These are phyloP conservation scores for Trichosporon ovoides DNA, from an alignment of 1,284 basidiomycete genomes.

Conservation along the genomic window DNA sequence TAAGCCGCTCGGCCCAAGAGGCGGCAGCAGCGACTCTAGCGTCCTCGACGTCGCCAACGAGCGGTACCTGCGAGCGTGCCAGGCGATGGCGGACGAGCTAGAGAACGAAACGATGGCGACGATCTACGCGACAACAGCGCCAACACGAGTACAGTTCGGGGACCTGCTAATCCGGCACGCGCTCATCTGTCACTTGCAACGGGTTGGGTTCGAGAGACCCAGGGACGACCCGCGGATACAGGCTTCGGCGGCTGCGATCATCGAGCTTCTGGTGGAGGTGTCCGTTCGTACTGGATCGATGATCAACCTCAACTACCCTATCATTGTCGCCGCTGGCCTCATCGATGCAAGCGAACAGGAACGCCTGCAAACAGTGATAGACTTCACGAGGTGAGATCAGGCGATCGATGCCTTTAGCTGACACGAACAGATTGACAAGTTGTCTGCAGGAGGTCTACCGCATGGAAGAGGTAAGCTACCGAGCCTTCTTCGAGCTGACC, in stretches of 20 bases:
- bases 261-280: conserved; percentile 17
- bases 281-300: conserved; percentile 14
- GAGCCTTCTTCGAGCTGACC: neutral
- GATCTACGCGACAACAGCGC: conserved; percentile 16
- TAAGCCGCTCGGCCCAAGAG: neutral
- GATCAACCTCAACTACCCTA: conserved; percentile 18
- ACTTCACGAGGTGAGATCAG: conserved; percentile 14
- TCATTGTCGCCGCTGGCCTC: conserved; percentile 9
- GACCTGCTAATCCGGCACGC: conserved; percentile 16
- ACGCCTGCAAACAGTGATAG: conserved; percentile 15
- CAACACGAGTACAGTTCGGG: conserved; percentile 17
- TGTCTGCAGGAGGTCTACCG: conserved; percentile 11
- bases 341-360: conserved; percentile 8
- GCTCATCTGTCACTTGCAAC: conserved; percentile 13
- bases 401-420: neutral
- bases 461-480: conserved; percentile 9
- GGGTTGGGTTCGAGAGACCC: conserved; percentile 8
- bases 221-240: conserved; percentile 8
- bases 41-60: neutral
- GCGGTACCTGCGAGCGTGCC: conserved; percentile 7
- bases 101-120: conserved; percentile 13
- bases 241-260: conserved; percentile 11
- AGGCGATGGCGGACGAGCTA: conserved; percentile 14
- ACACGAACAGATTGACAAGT: conserved; percentile 8
- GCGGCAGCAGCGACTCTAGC: too few relatives aligned